These are phyloP conservation scores for Hymenoscyphus infarciens DNA, from an alignment of 2,329 filamentous ascomycete genomes.

Conservation along the genomic window DNA sequence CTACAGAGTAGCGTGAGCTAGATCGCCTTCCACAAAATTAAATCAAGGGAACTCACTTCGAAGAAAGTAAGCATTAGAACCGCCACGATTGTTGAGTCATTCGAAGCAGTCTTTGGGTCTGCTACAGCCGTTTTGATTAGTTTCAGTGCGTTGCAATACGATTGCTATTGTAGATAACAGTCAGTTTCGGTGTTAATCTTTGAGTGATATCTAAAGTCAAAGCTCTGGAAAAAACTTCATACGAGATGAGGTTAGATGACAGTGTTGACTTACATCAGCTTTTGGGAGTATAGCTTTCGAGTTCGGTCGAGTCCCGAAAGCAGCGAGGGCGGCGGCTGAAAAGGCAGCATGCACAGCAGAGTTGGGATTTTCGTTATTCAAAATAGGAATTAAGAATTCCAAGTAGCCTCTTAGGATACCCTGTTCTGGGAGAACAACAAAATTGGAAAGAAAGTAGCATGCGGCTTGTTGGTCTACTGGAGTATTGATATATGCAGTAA, in stretches of 20 bases:
- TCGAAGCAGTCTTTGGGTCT: slow-evolving; percentile 44
- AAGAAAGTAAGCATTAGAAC: slow-evolving; percentile 58
- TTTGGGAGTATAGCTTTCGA: slow-evolving; percentile 35
- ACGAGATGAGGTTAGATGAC: neutral
- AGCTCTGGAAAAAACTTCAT: neutral
- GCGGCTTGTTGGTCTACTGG: slow-evolving; percentile 52
- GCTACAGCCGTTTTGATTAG: slow-evolving; percentile 49
- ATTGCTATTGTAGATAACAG: slow-evolving; percentile 17
- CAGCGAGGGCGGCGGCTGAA: slow-evolving; percentile 55
- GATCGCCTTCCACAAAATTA: neutral
- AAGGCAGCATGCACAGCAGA: slow-evolving; percentile 34
- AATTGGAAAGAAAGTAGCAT: slow-evolving; percentile 59
- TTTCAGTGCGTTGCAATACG: slow-evolving; percentile 52
- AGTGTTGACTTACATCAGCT: slow-evolving; percentile 38
- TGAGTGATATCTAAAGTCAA: neutral
- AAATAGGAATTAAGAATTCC: slow-evolving; percentile 54
- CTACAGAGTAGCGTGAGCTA: slow-evolving; percentile 29
- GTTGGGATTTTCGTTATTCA: slow-evolving; percentile 40
- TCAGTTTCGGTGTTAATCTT: neutral
- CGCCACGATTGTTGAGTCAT: slow-evolving; percentile 54
- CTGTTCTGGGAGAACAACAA: slow-evolving; percentile 52
- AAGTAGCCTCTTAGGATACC: slow-evolving; percentile 52
- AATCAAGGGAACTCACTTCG: slow-evolving; percentile 40
- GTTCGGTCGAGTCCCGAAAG: slow-evolving; percentile 48
- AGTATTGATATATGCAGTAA: slow-evolving; percentile 41